A percentile compares a stretch with the other conserved stretches of the same genome.
phyloP scores from a whole-genome alignment of 495 filamentous ascomycete genomes.

The Trichoderma erinaceum region DNA sequence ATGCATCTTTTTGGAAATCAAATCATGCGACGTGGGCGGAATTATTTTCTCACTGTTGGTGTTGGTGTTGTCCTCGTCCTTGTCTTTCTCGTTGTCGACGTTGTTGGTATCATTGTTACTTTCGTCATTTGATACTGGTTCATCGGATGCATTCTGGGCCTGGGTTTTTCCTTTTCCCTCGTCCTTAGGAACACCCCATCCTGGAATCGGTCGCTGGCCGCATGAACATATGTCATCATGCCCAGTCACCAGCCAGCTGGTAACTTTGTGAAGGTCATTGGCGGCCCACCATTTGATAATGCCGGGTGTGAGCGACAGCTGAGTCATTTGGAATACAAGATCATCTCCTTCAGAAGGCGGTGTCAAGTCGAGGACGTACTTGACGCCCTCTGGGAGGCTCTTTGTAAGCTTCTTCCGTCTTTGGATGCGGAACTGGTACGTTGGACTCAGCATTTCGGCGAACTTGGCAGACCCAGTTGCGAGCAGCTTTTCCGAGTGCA shows the following conservation, averaged over 20 bases:
- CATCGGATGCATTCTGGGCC: neutral
- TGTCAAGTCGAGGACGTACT: constrained; percentile 56
- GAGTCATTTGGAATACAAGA: constrained; percentile 49
- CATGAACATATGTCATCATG: constrained; percentile 31
- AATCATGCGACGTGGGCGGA: neutral
- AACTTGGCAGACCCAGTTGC: constrained; percentile 16
- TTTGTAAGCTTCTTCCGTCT: constrained; percentile 11
- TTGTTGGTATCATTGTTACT: neutral
- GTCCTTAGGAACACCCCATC: constrained; percentile 15
- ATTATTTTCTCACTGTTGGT: neutral
- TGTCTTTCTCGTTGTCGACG: neutral
- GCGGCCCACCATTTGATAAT: constrained; percentile 46
- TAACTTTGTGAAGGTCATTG: constrained; percentile 30
- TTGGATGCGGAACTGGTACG: constrained; percentile 15
- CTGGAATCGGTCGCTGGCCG: constrained; percentile 22
- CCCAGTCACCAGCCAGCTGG: constrained; percentile 25
- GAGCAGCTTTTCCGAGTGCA: constrained; percentile 13
- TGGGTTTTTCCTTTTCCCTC: neutral
- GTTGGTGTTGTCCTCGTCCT: neutral
- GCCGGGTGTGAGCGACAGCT: constrained; percentile 50
- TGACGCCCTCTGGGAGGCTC: constrained; percentile 1
- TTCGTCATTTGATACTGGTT: neutral
- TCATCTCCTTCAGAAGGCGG: constrained; percentile 54
- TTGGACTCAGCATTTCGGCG: constrained; percentile 7
- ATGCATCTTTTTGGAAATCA: neutral